Evolutionary conservation across 2,329 filamentous ascomycete genomes (phyloP).

Genomic region (Diplodia sapinea): DNA sequence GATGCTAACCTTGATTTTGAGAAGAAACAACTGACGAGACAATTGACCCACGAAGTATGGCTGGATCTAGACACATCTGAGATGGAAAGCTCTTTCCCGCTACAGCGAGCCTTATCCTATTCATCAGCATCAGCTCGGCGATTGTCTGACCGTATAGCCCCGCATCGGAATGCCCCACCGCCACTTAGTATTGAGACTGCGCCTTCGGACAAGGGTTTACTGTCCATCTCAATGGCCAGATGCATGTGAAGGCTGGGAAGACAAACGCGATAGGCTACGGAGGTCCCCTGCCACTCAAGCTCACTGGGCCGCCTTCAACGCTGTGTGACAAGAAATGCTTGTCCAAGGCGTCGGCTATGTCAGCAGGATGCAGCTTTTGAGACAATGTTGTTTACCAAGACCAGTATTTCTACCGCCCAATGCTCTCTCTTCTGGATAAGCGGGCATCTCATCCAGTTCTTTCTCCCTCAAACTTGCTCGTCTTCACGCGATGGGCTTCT

Average conservation of each 20-base stretch:
- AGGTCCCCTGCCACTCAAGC: background rate
- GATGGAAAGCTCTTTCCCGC: background rate
- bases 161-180: background rate
- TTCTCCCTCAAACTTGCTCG: conserved; percentile 19
- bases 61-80: background rate
- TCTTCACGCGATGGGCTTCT: conserved; percentile 23
- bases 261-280: background rate
- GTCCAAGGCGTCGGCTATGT: background rate
- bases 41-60: background rate
- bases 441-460: background rate
- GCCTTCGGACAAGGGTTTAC: background rate
- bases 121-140: background rate
- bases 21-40: background rate
- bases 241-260: background rate
- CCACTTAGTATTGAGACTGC: background rate
- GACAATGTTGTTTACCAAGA: background rate
- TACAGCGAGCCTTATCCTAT: background rate
- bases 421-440: background rate
- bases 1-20: background rate
- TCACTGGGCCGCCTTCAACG: background rate
- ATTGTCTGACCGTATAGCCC: conserved; percentile 1
- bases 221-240: conserved; percentile 2
- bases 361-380: conserved; percentile 24
- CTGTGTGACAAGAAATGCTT: conserved; percentile 15
- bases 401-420: conserved; percentile 21